Evolutionary conservation across 2,329 filamentous ascomycete genomes (phyloP), one percentile per base, ranked within the genome.

Genomic region (Pseudogymnoascus sp.): DNA sequence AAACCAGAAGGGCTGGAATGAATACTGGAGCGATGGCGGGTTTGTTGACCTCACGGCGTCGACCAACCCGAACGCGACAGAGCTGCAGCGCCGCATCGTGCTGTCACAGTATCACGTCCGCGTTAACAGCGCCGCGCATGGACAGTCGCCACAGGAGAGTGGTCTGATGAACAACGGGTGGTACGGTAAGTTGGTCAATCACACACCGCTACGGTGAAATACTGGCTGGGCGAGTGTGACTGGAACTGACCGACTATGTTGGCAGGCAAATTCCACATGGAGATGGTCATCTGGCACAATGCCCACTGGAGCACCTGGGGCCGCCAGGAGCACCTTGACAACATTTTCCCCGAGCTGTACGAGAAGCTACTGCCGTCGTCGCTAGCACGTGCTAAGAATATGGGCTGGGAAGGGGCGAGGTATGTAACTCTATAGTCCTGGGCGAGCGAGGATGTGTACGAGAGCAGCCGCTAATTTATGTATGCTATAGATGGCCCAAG

Each of bases 111-210:
- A 79, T 22, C 73, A 76, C 9, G 69, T 77, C 1, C 73, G 75
- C 0, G 74, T 78, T 2, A 78, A 79, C 37, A 74, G 72, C 7
- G 76, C 76, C 3, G 73, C 73, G 0, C 68, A 74, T 14, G 35
- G 35, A n/a, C 72, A 74, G 0, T 59, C 68, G 4, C 75, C 76
- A 0, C 76, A 78, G 63, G 77, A 78, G 67, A 76, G 74, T 16
- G 76, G 76, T 0, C 63, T 78, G 1, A 75, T 78, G 67, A 78
- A 78, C 37, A 78, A 78, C 37, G 77, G 77, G 1, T 79, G 77
- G 76, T 77, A 78, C 41, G 76, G 75, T 65, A n/a, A 37, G 35
- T 50, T 50, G 20, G 5, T 50, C 41, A 12, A 22, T 28, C 41
- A 22, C 41, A 18, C 18, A 7, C 41, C 5, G 9, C 2, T 50